Evolutionary conservation across 75 land plant genomes (phyloP), one percentile per base, ranked within the genome.

Genomic region (Gnetum montanum): DNA sequence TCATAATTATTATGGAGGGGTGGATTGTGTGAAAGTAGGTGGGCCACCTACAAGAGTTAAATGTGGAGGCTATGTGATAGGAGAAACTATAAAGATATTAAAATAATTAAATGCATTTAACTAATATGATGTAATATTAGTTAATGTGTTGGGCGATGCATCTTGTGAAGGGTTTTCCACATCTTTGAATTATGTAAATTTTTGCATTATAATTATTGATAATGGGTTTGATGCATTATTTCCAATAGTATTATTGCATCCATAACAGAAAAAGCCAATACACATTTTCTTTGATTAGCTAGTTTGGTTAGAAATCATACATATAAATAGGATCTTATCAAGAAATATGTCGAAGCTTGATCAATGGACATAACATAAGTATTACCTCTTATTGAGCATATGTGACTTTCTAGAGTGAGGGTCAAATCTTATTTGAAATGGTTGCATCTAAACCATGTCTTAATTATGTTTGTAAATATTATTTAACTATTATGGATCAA

Each of bases 91-190:
- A 11, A 23, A 46, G 18, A 7, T 46, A 11, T 46, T 46, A 22
- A 3, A 46, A 46, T 24, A 46, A 23, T 46, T 46, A 46, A 46
- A 46, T 20, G 25, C 49, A 46, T 46, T 46, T 46, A 23, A 46
- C 3, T 0, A 46, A 5, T 46, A 46, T 24, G 26, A 23, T 46
- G 25, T 46, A 23, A 22, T 46, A 46, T 46, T 46, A 46, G 22
- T 46, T 46, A 27, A 46, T 23, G 25, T 46, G 25, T 46, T 46
- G 25, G 25, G 1, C 25, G 26, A 20, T 22, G 27, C 25, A 27
- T 3, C 25, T 22, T 46, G 0, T 46, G 18, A 1, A 46, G 49
- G 26, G 22, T 22, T 22, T 46, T 3, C 18, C 1, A 0, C 49
- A 23, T 22, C 49, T 12, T 38, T 38, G 1, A 3, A 38, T 0